Conservation (phyloP, 192 early-diverging fungal genomes). For the Chytriomyces sp. region DNA sequence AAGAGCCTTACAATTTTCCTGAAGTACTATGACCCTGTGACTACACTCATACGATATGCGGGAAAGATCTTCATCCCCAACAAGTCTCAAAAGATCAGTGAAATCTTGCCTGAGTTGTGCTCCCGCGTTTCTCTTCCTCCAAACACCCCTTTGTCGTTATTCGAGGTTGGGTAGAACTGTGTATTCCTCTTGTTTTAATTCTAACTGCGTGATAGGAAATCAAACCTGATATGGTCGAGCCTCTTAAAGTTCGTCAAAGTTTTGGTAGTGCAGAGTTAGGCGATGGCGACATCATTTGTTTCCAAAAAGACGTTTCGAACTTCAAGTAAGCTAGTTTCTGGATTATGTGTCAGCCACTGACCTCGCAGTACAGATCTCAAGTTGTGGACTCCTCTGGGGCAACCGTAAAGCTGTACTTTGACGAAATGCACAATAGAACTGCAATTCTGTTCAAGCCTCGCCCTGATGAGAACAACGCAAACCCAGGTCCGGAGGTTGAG, state of each 20-base stretch:
- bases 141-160: slow-evolving; percentile 63
- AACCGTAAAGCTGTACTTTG: slow-evolving; percentile 74
- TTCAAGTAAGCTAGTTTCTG: slow-evolving; percentile 32
- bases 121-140: slow-evolving; percentile 57
- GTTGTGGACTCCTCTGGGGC: slow-evolving; percentile 39
- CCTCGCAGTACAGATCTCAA: slow-evolving; percentile 45
- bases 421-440: slow-evolving; percentile 70
- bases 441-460: slow-evolving; percentile 72
- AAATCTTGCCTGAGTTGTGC: slow-evolving; percentile 60
- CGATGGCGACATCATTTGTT: slow-evolving; percentile 91
- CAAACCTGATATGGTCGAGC: slow-evolving; percentile 90
- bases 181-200: slow-evolving; percentile 20
- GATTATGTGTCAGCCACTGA: slow-evolving; percentile 9
- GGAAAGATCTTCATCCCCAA: slow-evolving; percentile 32
- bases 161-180: slow-evolving; percentile 51
- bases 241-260: slow-evolving; percentile 62
- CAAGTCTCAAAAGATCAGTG: slow-evolving; percentile 49
- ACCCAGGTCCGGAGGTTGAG: slow-evolving; percentile 42
- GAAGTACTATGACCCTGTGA: slow-evolving; percentile 79
- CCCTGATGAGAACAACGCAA: slow-evolving; percentile 39
- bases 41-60: slow-evolving; percentile 55
- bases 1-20: slow-evolving; percentile 71
- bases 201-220: slow-evolving; percentile 66
- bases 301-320: slow-evolving; percentile 59
- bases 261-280: slow-evolving; percentile 82